Conservation (phyloP, 176 grass and related monocot genomes). For the Carex kokanica region DNA sequence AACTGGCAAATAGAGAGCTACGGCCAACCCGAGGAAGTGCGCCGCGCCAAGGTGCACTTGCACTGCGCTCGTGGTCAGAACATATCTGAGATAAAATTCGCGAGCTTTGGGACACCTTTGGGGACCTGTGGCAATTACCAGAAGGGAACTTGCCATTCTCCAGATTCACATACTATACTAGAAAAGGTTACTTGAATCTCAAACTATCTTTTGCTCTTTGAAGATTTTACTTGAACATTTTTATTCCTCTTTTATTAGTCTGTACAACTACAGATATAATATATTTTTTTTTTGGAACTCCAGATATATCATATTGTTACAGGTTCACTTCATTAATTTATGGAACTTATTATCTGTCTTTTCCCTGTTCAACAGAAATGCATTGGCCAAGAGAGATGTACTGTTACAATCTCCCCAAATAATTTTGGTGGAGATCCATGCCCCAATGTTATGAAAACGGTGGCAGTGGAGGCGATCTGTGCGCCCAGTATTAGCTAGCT, state of each 20-base stretch:
- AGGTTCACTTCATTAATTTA: not conserved
- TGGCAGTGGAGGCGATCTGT: slow-evolving; percentile 81
- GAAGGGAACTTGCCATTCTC: slow-evolving; percentile 76
- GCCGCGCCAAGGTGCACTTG: slow-evolving; percentile 64
- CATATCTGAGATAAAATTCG: slow-evolving; percentile 91
- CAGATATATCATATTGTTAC: too few species aligned
- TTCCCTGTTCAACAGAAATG: slow-evolving; percentile 54
- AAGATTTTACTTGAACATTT: not conserved
- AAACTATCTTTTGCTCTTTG: not conserved
- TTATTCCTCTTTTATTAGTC: not conserved
- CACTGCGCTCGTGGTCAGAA: slow-evolving; percentile 67
- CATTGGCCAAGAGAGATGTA: slow-evolving; percentile 71
- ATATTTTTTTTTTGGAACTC: too few species aligned
- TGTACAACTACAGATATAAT: not conserved
- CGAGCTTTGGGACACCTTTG: slow-evolving; percentile 87
- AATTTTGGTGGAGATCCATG: slow-evolving; percentile 67
- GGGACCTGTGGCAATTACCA: slow-evolving; percentile 89
- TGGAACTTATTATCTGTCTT: not conserved
- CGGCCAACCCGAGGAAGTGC: slow-evolving; percentile 47
- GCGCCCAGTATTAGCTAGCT: slow-evolving; percentile 34
- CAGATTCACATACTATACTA: slow-evolving; percentile 56
- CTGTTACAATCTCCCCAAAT: slow-evolving; percentile 53
- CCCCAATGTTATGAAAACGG: slow-evolving; percentile 60
- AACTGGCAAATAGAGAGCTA: slow-evolving; percentile 78
- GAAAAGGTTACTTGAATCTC: slow-evolving; percentile 56